Evolutionary conservation across 768 basidiomycete genomes (phyloP), one percentile per base, ranked within the genome.

Genomic region (Phylloporus sp.): DNA sequence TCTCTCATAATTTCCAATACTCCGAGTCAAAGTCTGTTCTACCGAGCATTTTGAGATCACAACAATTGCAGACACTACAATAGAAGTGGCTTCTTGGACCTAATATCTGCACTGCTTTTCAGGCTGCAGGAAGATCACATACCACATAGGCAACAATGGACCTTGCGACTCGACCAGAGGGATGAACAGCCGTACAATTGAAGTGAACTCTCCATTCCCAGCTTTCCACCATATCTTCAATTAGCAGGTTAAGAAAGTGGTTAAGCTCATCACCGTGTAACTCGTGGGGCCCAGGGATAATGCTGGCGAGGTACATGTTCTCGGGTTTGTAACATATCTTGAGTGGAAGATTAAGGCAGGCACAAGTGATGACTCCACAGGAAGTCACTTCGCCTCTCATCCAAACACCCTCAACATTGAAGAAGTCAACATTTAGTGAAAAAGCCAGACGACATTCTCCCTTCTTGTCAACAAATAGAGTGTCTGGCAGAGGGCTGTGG

Each of bases 241-340:
- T 52, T 0, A 76, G 36, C 2, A 65, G 70, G 6, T 57, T 39
- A 4, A 66, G 41, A 43, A 68, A 70, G 29, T 60, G 49, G 38
- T 75, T 74, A 16, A 72, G 56, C 22, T 68, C 27, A 0, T 69
- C 59, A 10, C 52, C 26, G 10, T 12, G 42, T 1, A 64, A 67
- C 38, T 73, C 65, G 13, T 56, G 41, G 5, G 66, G 65, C 0
- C 73, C 66, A 5, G 63, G 65, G 11, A 73, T 64, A 4, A 71
- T 63, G 3, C 28, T 60, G 3, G 52, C 52, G 13, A 72, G 50
- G 28, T 63, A 72, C 52, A 47, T 47, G 10, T 48, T 47, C 35
- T 47, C 18, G 3, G 32, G 35, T n/a, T 47, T 47, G 47, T 48
- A 48, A 13, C 12, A 4, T 5, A 48, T 48, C 28, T 48, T 27